A percentile compares a stretch with the other conserved stretches of the same genome.
These are phyloP conservation scores for Lactarius psammicola DNA, from an alignment of 768 basidiomycete species.

Conservation along the genomic window DNA sequence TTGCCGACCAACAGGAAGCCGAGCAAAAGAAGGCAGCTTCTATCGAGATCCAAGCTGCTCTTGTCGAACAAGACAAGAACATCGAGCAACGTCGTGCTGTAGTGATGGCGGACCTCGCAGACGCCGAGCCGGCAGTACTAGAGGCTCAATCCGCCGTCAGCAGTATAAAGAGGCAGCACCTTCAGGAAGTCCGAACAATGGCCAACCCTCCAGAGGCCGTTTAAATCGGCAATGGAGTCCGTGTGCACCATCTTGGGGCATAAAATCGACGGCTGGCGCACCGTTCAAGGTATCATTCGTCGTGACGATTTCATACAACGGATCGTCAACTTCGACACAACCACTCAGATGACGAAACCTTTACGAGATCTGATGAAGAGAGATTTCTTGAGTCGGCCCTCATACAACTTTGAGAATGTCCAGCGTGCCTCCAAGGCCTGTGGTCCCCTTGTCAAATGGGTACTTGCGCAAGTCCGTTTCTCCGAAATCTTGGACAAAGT, in stretches of 20 bases:
- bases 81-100: constrained; percentile 86
- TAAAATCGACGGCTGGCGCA: constrained; percentile 95
- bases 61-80: constrained; percentile 85
- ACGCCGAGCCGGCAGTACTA: constrained; percentile 94
- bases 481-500: constrained; percentile 97
- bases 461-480: constrained; percentile 92
- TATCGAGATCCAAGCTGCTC: constrained; percentile 90
- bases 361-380: constrained; percentile 89
- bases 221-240: constrained; percentile 97
- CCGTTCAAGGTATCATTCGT: constrained; percentile 93
- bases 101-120: constrained; percentile 93
- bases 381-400: constrained; percentile 87
- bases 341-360: constrained; percentile 81
- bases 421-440: constrained; percentile 96
- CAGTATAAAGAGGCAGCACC: constrained; percentile 91
- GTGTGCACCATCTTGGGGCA: constrained; percentile 96
- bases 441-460: constrained; percentile 98
- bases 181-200: constrained; percentile 97
- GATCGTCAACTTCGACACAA: constrained; percentile 95
- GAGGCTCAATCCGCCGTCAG: constrained; percentile 97
- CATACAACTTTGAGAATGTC: constrained; percentile 93
- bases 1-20: constrained; percentile 96
- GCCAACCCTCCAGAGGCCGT: constrained; percentile 98
- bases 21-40: constrained; percentile 98
- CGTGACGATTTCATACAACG: constrained; percentile 95